Evolutionary conservation across 2,329 filamentous ascomycete species (phyloP), one percentile per base, ranked within the genome.

Genomic region (Botrytis pseudocinerea): DNA sequence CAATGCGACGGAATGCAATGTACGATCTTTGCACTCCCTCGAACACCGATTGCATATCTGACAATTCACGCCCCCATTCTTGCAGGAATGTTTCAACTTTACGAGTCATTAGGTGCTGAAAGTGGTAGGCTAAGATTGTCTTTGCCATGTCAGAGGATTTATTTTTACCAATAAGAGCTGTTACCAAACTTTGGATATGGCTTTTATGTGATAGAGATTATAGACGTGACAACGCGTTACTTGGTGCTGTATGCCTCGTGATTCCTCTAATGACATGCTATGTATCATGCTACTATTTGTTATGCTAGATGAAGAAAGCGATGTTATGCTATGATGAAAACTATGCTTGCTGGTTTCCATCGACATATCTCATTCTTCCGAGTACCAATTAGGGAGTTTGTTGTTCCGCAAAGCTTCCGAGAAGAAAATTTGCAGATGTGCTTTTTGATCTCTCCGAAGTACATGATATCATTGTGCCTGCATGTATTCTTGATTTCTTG

Each of bases 61-160:
- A 68, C 48, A 57, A 57, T 44, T 8, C 22, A 51, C 38, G 35
- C 48, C 48, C 64, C 64, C 64, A 68, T 68, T 54, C 8, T 54
- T 28, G 32, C 32, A 35, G 18, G 46, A 22, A 25, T 20, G 54
- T 22, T 25, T 25, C 32, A 28, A 22, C 42, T 42, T 42, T 57
- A 12, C 35, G 35, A 69, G 65, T 18, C 65, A 42, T 57, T 42
- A 2, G 12, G 18, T 32, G 25, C 38, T 10, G 7, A 16, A 42
- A 57, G 38, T 25, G 12, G 9, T 54, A 32, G 10, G 18, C 25
- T 57, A 42, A 44, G 10, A 57, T 57, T 35, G 44, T 32, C 14
- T n/a, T 51, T n/a, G 35, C 51, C 46, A 57, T 57, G 32, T 69
- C 25, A 42, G 42, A 42, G 28, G 38, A 57, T 57, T 25, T 0